phyloP scores from a whole-genome alignment of 306 rosid species.

The Cucumis hystrix region DNA sequence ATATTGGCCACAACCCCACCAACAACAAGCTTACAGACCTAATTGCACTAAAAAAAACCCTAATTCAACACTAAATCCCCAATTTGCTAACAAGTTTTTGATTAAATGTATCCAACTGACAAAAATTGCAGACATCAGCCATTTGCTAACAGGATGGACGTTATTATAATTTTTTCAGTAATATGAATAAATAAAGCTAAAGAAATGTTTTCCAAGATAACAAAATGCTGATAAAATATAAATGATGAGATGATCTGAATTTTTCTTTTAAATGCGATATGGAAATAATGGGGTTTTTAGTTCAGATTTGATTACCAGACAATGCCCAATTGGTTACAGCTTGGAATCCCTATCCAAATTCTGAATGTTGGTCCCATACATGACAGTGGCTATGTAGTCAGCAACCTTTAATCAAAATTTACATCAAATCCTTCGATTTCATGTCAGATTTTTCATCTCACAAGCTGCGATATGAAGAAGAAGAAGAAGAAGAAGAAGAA shows the following conservation, averaged over 20 bases:
- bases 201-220: neutral
- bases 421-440: slow-evolving; percentile 6
- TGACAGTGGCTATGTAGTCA: slow-evolving; percentile 11
- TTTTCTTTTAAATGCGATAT: neutral
- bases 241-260: neutral
- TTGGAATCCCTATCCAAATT: slow-evolving; percentile 8
- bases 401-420: neutral
- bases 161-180: neutral
- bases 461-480: neutral
- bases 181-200: neutral
- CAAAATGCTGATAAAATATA: neutral
- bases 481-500: neutral
- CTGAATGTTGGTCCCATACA: neutral
- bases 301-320: slow-evolving; percentile 8
- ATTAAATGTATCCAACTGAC: neutral
- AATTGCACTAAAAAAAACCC: neutral
- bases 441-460: neutral
- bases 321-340: slow-evolving; percentile 5
- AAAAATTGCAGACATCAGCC: neutral
- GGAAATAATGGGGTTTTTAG: neutral
- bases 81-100: neutral
- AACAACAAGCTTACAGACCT: neutral
- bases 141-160: neutral
- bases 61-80: neutral
- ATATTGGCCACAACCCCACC: slow-evolving; percentile 5